Conservation (phyloP, 495 filamentous ascomycete genomes). For the Aspergillus olivimuriae region DNA sequence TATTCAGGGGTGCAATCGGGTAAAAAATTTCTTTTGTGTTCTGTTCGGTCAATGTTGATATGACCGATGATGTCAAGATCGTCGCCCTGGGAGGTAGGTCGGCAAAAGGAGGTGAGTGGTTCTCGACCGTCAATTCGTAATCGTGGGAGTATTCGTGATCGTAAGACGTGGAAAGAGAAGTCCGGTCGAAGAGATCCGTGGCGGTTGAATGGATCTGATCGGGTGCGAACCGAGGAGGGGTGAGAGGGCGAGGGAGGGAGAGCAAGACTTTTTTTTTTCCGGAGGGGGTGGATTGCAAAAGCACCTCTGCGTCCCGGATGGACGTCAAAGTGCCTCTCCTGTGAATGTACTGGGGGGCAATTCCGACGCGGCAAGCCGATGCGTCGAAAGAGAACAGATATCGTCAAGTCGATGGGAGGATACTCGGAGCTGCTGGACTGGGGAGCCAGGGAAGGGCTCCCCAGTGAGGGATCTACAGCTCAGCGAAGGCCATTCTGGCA, state of each 20-base stretch:
- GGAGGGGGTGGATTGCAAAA: conserved; percentile 20
- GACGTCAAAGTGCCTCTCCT: conserved; percentile 37
- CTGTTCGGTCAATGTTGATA: too few relatives aligned
- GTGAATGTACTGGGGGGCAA: conserved; percentile 40
- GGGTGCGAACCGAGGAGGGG: conserved; percentile 11
- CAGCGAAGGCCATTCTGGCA: conserved; percentile 80
- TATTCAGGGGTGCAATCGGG: not conserved
- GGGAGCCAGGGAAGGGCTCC: conserved; percentile 63
- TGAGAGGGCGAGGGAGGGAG: conserved; percentile 11
- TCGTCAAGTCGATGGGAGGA: conserved; percentile 68
- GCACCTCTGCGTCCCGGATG: conserved; percentile 33
- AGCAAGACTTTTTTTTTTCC: conserved; percentile 11
- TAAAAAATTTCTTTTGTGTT: not conserved
- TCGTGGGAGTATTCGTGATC: conserved; percentile 5
- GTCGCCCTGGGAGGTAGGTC: not conserved
- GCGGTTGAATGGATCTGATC: conserved; percentile 9
- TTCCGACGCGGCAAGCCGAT: conserved; percentile 38
- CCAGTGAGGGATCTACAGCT: conserved; percentile 90
- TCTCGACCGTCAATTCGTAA: conserved; percentile 11
- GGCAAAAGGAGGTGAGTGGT: conserved; percentile 1
- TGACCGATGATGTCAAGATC: too few relatives aligned
- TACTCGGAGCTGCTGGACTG: conserved; percentile 79
- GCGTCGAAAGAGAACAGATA: conserved; percentile 55
- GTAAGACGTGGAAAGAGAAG: conserved; percentile 5
- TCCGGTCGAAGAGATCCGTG: conserved; percentile 6